These are phyloP conservation scores for Scleroderma bovista DNA, from an alignment of 768 basidiomycete species.

Conservation along the genomic window DNA sequence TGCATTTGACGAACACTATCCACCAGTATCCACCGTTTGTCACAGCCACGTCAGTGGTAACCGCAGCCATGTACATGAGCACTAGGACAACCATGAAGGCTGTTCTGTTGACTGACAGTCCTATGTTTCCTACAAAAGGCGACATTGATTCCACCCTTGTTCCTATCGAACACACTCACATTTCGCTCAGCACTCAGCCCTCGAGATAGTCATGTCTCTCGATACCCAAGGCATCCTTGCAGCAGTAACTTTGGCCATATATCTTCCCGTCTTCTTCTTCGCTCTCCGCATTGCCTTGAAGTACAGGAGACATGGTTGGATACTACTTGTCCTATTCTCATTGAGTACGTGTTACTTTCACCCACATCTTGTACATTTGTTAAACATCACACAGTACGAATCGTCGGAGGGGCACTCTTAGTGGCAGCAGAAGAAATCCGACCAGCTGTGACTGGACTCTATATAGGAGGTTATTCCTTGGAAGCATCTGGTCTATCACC, in stretches of 20 bases:
- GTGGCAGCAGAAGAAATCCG: conserved; percentile 46
- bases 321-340: conserved; percentile 60
- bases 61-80: no score
- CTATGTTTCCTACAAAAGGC: conserved; percentile 10
- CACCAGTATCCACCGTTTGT: not conserved
- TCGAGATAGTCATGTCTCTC: conserved; percentile 26
- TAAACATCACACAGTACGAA: conserved; percentile 39
- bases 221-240: conserved; percentile 47
- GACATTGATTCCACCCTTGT: not conserved
- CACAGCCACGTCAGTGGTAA: no score
- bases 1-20: no score
- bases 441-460: conserved; percentile 38
- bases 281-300: conserved; percentile 41
- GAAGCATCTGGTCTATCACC: conserved; percentile 37
- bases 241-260: conserved; percentile 54
- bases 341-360: conserved; percentile 35
- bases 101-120: not conserved
- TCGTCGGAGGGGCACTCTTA: conserved; percentile 51
- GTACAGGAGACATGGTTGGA: conserved; percentile 63
- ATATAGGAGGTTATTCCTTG: conserved; percentile 46
- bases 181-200: not conserved
- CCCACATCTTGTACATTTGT: not conserved
- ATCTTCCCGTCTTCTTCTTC: conserved; percentile 48
- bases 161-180: conserved; percentile 1
- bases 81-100: not conserved